A percentile compares a stretch with the other conserved stretches of the same genome.
Evolutionary conservation across 306 rosid genomes (phyloP).

Genomic region (Oxytropis ochrocephala): DNA sequence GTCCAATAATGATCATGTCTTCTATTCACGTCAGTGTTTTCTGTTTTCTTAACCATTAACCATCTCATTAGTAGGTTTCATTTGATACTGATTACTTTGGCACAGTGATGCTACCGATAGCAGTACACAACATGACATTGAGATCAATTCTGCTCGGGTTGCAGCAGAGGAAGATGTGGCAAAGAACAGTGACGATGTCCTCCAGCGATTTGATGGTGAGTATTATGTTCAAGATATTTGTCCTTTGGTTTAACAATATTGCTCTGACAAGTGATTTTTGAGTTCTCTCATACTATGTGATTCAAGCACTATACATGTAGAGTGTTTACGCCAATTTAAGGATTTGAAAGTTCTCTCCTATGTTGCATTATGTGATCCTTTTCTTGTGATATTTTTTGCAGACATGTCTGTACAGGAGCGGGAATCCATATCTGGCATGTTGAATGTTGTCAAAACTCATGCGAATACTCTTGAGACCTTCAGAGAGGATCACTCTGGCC

Average conservation of each 20-base stretch:
- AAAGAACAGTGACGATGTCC: slow-evolving; percentile 43
- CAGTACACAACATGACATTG: slow-evolving; percentile 58
- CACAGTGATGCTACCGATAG: slow-evolving; percentile 55
- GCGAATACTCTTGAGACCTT: slow-evolving; percentile 45
- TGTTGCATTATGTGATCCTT: neutral
- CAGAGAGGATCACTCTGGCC: slow-evolving; percentile 54
- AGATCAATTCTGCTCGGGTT: slow-evolving; percentile 52
- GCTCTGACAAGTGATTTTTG: neutral
- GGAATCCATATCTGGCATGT: slow-evolving; percentile 40
- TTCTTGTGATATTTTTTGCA: slow-evolving; percentile 26
- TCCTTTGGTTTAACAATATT: neutral
- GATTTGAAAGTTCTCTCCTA: neutral
- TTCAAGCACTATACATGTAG: neutral
- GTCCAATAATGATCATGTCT: neutral
- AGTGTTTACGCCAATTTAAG: no score
- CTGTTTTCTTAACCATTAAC: neutral
- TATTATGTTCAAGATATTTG: neutral
- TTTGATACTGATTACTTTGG: slow-evolving; percentile 4
- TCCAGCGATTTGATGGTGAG: slow-evolving; percentile 59
- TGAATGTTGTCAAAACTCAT: slow-evolving; percentile 47
- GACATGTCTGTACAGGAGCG: slow-evolving; percentile 45
- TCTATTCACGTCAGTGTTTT: neutral
- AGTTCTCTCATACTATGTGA: neutral
- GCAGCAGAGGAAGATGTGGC: slow-evolving; percentile 61
- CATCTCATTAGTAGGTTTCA: neutral